Percentiles rank a stretch among this genome's conserved stretches.
Conservation (phyloP, 352 stramenopile genomes). For the Globisporangium radiosum region DNA sequence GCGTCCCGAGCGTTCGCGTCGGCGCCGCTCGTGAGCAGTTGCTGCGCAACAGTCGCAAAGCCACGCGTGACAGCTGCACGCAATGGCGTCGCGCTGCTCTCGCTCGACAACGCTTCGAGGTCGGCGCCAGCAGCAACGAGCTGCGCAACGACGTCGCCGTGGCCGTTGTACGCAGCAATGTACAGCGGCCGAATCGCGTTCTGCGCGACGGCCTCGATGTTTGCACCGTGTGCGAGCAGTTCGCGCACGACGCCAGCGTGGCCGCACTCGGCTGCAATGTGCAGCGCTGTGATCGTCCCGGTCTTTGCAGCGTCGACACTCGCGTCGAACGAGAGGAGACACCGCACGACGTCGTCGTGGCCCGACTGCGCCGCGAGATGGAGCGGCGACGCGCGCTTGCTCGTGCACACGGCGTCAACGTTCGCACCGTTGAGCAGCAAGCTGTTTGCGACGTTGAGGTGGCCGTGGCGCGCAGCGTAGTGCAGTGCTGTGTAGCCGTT, state of each 20-base stretch:
- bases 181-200: slow-evolving; percentile 39
- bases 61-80: slow-evolving; percentile 39
- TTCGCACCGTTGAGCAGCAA: slow-evolving; percentile 44
- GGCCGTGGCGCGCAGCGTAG: slow-evolving; percentile 43
- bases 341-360: slow-evolving; percentile 44
- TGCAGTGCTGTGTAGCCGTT: slow-evolving; percentile 46
- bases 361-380: slow-evolving; percentile 44
- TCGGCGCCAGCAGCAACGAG: slow-evolving; percentile 33
- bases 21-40: slow-evolving; percentile 32
- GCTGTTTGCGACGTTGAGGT: slow-evolving; percentile 49
- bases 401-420: slow-evolving; percentile 33
- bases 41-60: slow-evolving; percentile 23
- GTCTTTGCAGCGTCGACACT: slow-evolving; percentile 34
- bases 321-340: slow-evolving; percentile 43
- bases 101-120: slow-evolving; percentile 30
- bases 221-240: slow-evolving; percentile 33
- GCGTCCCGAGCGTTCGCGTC: slow-evolving; percentile 35
- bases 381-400: slow-evolving; percentile 24
- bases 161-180: slow-evolving; percentile 43
- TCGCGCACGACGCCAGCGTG: slow-evolving; percentile 31
- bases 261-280: slow-evolving; percentile 48
- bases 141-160: slow-evolving; percentile 33
- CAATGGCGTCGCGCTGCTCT: slow-evolving; percentile 40
- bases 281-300: slow-evolving; percentile 38
- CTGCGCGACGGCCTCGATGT: slow-evolving; percentile 33